These are phyloP conservation scores for Xylariaceae sp. DNA, from an alignment of 2,329 filamentous ascomycete species.

Conservation along the genomic window DNA sequence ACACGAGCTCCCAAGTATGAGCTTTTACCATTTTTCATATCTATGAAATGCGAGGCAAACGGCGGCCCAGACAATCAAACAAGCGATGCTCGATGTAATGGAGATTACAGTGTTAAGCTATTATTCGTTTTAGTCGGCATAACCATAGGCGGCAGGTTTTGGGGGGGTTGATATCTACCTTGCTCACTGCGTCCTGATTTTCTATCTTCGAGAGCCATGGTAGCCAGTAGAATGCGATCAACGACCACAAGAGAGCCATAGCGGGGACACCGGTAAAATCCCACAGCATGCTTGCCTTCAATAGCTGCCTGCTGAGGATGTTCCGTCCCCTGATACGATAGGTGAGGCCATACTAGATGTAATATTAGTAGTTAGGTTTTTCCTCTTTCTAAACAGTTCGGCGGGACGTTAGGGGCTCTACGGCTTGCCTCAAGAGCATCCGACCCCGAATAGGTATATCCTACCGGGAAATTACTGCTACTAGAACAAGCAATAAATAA, in stretches of 20 bases:
- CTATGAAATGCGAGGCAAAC: slow-evolving; percentile 7
- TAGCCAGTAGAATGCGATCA: slow-evolving; percentile 6
- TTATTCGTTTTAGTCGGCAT: too few species aligned
- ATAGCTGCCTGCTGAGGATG: slow-evolving; percentile 3
- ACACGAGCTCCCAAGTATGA: too few species aligned
- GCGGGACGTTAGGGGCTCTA: too few species aligned
- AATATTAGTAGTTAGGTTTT: too few species aligned
- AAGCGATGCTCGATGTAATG: slow-evolving; percentile 8
- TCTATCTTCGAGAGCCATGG: slow-evolving; percentile 1
- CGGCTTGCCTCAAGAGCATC: too few species aligned
- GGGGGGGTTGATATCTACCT: too few species aligned
- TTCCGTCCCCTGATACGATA: slow-evolving; percentile 3
- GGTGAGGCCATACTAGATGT: slow-evolving; percentile 21
- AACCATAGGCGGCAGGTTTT: too few species aligned
- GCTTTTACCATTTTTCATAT: slow-evolving; percentile 9
- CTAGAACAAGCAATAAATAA: too few species aligned
- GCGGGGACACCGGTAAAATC: slow-evolving; percentile 4
- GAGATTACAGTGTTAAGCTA: slow-evolving; percentile 7
- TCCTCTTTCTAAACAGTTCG: too few species aligned
- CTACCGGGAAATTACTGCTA: too few species aligned
- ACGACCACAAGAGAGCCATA: slow-evolving; percentile 4
- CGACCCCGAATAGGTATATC: too few species aligned
- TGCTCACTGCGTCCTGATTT: background rate
- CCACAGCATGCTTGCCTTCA: slow-evolving; percentile 4
- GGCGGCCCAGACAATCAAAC: slow-evolving; percentile 7